These are phyloP conservation scores for Circinella minor DNA, from an alignment of 371 early-diverging fungal genomes.

Conservation along the genomic window DNA sequence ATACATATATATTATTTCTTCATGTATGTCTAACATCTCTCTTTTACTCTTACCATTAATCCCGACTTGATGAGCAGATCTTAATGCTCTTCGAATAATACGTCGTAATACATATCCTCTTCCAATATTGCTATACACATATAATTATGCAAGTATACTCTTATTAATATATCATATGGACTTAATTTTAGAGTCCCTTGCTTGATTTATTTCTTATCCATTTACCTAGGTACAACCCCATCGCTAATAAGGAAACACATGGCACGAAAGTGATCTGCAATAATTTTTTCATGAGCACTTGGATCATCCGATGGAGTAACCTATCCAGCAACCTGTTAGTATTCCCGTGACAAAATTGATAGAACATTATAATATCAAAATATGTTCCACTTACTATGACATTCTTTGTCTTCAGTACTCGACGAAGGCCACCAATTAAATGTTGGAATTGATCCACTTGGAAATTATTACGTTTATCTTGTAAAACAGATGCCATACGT, in stretches of 20 bases:
- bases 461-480: slow-evolving; percentile 68
- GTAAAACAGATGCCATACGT: slow-evolving; percentile 70
- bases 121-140: slow-evolving; percentile 59
- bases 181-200: background rate
- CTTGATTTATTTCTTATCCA: too few species aligned
- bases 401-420: slow-evolving; percentile 39
- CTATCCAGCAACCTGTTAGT: slow-evolving; percentile 8
- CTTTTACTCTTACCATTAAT: slow-evolving; percentile 46
- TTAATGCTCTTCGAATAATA: slow-evolving; percentile 76
- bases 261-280: slow-evolving; percentile 79
- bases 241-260: slow-evolving; percentile 77
- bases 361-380: too few species aligned
- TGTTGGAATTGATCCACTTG: slow-evolving; percentile 71
- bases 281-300: slow-evolving; percentile 65
- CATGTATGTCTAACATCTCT: background rate
- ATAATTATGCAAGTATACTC: background rate
- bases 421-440: slow-evolving; percentile 51
- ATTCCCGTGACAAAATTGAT: too few species aligned
- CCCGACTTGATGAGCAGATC: slow-evolving; percentile 74
- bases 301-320: slow-evolving; percentile 32
- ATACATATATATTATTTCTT: too few species aligned
- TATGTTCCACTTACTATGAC: slow-evolving; percentile 27
- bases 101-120: slow-evolving; percentile 82
- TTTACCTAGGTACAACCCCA: slow-evolving; percentile 76
- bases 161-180: background rate